A percentile compares a stretch with the other conserved stretches of the same genome.
These are phyloP conservation scores for Boeremia exigua DNA, from an alignment of 2,329 filamentous ascomycete genomes.

Conservation along the genomic window DNA sequence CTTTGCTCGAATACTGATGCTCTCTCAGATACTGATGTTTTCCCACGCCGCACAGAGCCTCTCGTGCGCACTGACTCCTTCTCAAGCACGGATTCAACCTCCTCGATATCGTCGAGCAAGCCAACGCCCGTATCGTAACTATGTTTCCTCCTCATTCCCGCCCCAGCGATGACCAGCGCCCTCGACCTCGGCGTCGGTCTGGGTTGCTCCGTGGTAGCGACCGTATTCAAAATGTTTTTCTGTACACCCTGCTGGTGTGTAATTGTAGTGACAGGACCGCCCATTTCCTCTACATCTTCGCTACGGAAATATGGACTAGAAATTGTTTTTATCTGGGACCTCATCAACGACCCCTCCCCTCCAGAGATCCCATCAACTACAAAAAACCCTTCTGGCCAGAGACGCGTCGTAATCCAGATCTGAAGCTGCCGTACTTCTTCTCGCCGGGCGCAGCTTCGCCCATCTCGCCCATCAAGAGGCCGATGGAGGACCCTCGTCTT, in stretches of 20 bases:
- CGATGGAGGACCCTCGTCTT: constrained; percentile 53
- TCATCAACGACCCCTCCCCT: constrained; percentile 34
- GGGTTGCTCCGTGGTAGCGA: constrained; percentile 8
- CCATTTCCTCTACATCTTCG: constrained; percentile 35
- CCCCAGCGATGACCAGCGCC: constrained; percentile 12
- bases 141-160: constrained; percentile 15
- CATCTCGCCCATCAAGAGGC: constrained; percentile 46
- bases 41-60: too few species aligned
- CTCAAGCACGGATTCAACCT: constrained; percentile 9
- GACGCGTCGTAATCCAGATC: constrained; percentile 48
- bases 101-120: constrained; percentile 10
- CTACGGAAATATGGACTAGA: constrained; percentile 36
- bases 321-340: constrained; percentile 35
- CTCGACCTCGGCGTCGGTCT: background rate
- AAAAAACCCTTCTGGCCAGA: constrained; percentile 59
- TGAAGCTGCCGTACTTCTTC: constrained; percentile 41
- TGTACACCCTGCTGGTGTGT: constrained; percentile 1
- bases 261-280: constrained; percentile 18
- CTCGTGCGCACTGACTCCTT: constrained; percentile 15
- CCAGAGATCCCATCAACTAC: constrained; percentile 48
- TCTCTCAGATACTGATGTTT: too few species aligned
- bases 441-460: constrained; percentile 39
- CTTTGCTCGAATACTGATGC: too few species aligned
- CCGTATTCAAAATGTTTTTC: constrained; percentile 4
- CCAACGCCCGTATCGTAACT: constrained; percentile 12